These are phyloP conservation scores for Theobroma grandiflorum DNA, from an alignment of 441 rosid species.

Conservation along the genomic window DNA sequence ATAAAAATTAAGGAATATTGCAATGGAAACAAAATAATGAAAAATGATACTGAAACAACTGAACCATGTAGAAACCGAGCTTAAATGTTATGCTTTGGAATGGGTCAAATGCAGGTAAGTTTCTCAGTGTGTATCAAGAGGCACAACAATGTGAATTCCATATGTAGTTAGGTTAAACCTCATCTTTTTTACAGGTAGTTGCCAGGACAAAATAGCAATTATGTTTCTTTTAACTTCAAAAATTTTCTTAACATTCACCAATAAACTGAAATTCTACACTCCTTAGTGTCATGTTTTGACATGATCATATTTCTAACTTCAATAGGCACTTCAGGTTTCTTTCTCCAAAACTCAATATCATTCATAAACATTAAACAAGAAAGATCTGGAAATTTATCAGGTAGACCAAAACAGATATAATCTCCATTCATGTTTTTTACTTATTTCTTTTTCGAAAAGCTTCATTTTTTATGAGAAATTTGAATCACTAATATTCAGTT, in stretches of 20 bases:
- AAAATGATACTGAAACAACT: background rate
- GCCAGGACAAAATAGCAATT: background rate
- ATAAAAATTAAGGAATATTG: constrained; percentile 37
- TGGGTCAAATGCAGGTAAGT: background rate
- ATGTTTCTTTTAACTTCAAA: background rate
- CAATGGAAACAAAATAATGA: background rate
- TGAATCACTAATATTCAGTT: background rate
- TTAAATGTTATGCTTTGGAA: background rate
- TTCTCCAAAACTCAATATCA: background rate
- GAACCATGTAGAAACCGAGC: background rate
- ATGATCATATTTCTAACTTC: background rate
- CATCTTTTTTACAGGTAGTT: background rate
- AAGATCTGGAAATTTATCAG: background rate
- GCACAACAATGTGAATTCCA: background rate
- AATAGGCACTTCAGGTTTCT: background rate
- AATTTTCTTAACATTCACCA: background rate
- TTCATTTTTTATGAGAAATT: background rate
- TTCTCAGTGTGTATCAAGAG: background rate
- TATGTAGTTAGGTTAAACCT: background rate
- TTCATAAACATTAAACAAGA: background rate
- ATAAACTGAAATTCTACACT: background rate
- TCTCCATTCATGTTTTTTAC: background rate
- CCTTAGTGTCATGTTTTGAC: background rate
- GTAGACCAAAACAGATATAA: background rate
- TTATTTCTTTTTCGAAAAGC: background rate